A percentile compares a stretch with the other conserved stretches of the same genome.
These are phyloP conservation scores for Fusarium staphyleae DNA, from an alignment of 2,329 filamentous ascomycete species.

Conservation along the genomic window DNA sequence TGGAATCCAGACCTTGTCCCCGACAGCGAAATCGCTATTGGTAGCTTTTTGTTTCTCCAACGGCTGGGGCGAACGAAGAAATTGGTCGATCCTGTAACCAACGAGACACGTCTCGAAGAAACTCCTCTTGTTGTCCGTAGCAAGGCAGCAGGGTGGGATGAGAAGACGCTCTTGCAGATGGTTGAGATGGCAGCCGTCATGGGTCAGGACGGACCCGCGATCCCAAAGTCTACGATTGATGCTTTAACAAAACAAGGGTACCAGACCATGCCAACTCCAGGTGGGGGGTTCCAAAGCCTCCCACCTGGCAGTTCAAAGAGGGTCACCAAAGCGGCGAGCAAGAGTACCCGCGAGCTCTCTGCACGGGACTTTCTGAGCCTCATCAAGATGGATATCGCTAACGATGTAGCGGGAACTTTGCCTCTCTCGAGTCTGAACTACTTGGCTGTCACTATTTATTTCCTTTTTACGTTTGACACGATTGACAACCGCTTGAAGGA, in stretches of 20 bases:
- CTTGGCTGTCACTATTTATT: constrained; percentile 33
- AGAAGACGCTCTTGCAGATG: neutral
- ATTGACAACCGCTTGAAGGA: constrained; percentile 42
- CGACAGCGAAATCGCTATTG: constrained; percentile 42
- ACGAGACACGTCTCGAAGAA: constrained; percentile 39
- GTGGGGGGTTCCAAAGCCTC: neutral
- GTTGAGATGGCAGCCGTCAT: neutral
- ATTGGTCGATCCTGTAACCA: constrained; percentile 40
- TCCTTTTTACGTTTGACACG: constrained; percentile 37
- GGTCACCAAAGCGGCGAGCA: neutral
- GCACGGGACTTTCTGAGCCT: neutral
- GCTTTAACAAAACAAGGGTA: neutral
- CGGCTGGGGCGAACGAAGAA: constrained; percentile 42
- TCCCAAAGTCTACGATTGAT: neutral
- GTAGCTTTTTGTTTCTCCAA: constrained; percentile 37
- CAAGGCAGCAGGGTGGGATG: constrained; percentile 1
- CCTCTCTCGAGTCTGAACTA: constrained; percentile 49
- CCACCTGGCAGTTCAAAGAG: too few species aligned
- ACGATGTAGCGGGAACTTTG: constrained; percentile 7
- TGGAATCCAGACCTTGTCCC: constrained; percentile 49
- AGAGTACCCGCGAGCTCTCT: neutral
- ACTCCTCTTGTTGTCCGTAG: constrained; percentile 41
- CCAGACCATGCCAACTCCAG: neutral
- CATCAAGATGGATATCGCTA: constrained; percentile 5
- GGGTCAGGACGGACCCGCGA: neutral